Evolutionary conservation across 345 rosid species (phyloP).

Genomic region (Acer campestre): DNA sequence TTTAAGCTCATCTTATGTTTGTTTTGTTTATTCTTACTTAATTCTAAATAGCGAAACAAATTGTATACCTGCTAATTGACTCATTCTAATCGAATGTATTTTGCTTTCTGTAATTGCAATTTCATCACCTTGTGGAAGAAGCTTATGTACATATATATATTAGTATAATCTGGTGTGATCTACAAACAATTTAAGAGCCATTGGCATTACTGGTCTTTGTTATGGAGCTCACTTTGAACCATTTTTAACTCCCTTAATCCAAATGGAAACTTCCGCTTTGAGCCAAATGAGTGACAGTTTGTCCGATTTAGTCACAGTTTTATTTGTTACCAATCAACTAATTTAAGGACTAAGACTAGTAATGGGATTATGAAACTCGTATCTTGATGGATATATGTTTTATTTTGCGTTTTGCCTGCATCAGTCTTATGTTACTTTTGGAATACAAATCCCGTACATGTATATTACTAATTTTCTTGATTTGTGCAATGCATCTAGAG

Average conservation of each 20-base stretch:
- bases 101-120: neutral
- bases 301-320: neutral
- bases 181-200: neutral
- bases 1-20: neutral
- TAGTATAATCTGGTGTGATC: neutral
- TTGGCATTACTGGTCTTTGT: neutral
- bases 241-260: neutral
- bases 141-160: neutral
- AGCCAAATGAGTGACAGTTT: conserved; percentile 3
- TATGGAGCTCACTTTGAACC: neutral
- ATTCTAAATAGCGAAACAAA: neutral
- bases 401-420: neutral
- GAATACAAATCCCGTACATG: neutral
- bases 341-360: conserved; percentile 6
- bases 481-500: conserved; percentile 46
- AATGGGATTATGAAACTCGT: neutral
- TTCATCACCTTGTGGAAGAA: neutral
- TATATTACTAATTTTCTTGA: conserved; percentile 6
- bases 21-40: neutral
- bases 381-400: neutral
- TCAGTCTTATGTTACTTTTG: neutral
- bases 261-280: neutral
- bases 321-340: neutral
- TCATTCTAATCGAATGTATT: neutral
- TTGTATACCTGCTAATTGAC: neutral